Conservation (phyloP, 257 asterid genomes). For the Solanum medicagineum region DNA sequence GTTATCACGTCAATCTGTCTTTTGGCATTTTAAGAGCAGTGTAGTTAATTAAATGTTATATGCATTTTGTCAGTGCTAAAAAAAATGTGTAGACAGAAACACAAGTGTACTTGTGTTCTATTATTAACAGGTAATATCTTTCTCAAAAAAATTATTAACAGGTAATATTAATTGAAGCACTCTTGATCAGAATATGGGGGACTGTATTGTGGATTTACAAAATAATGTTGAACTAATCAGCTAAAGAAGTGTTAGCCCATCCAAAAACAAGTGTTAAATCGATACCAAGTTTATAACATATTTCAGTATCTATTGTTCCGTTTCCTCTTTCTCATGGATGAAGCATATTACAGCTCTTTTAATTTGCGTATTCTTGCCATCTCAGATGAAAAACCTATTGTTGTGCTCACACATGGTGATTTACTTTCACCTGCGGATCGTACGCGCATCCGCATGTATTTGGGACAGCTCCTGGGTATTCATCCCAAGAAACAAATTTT, state of each 20-base stretch:
- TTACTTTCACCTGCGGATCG: conserved; percentile 53
- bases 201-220: background rate
- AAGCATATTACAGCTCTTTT: background rate
- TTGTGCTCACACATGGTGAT: conserved; percentile 87
- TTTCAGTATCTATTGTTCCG: background rate
- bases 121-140: background rate
- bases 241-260: background rate
- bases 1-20: background rate
- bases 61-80: background rate
- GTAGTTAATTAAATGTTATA: background rate
- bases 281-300: background rate
- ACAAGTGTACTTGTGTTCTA: background rate
- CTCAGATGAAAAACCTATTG: conserved; percentile 82
- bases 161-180: background rate
- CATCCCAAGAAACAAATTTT: conserved; percentile 63
- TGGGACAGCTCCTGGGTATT: conserved; percentile 60
- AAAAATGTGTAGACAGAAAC: background rate
- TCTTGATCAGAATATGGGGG: background rate
- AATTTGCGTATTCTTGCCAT: background rate
- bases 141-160: background rate
- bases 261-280: background rate
- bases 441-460: conserved; percentile 33
- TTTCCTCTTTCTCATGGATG: background rate
- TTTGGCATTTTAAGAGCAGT: background rate
- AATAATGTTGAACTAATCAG: background rate